Percentiles rank a stretch among this genome's conserved stretches.
Evolutionary conservation across 129 eudicot genomes (phyloP).

Genomic region (Flaveria brownii): DNA sequence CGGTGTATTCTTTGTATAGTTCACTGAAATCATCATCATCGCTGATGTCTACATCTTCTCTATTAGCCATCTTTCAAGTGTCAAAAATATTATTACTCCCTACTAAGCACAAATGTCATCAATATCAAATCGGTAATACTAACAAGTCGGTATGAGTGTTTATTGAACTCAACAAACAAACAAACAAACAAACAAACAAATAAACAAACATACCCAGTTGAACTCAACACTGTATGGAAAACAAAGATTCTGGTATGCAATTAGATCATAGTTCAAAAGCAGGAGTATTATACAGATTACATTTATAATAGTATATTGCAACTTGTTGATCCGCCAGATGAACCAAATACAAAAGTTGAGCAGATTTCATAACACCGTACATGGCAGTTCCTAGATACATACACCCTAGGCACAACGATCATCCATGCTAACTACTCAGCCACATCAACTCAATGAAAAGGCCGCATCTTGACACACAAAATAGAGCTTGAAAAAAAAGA

Average conservation of each 20-base stretch:
- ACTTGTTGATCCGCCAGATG: not conserved
- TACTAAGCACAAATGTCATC: not conserved
- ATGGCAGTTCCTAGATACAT: not conserved
- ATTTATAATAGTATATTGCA: not conserved
- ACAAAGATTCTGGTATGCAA: not conserved
- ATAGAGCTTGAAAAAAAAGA: not conserved
- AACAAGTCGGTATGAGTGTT: not conserved
- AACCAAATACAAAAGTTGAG: not conserved
- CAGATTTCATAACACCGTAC: not conserved
- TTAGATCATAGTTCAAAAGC: not conserved
- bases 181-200: too few relatives aligned
- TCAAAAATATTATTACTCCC: not conserved
- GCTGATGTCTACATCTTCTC: slow-evolving; percentile 58
- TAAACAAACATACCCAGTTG: too few relatives aligned
- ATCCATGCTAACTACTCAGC: slow-evolving; percentile 9
- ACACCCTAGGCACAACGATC: not conserved
- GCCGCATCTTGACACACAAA: not conserved
- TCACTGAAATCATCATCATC: slow-evolving; percentile 93
- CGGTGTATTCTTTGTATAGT: slow-evolving; percentile 93
- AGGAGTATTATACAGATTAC: not conserved
- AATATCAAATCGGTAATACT: not conserved
- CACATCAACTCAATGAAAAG: not conserved
- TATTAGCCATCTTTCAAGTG: slow-evolving; percentile 45
- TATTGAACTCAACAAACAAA: not conserved
- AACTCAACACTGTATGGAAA: not conserved